Evolutionary conservation across 1,284 basidiomycete genomes (phyloP), one percentile per base, ranked within the genome.

Genomic region (Afroboletus lepidellus): DNA sequence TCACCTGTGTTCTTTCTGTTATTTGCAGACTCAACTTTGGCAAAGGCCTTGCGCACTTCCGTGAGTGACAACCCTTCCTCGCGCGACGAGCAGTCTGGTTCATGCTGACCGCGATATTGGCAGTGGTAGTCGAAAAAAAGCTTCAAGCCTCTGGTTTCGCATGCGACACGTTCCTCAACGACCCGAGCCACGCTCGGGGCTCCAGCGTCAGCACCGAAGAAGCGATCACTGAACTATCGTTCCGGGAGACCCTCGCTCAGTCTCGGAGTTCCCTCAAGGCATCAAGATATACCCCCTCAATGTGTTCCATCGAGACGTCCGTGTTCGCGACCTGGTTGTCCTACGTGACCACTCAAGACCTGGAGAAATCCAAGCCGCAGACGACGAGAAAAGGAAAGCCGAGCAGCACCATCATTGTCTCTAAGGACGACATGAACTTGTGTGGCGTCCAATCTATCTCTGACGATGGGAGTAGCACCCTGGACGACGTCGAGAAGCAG

Each of bases 1-100:
- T 32, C 27, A 74, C 78, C 2, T 65, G 72, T 16, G 50, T 70
- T 18, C 57, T 81, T 16, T 78, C 75, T 6, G 42, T 81, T 37
- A 47, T 76, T 27, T 80, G 78, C 57, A 72, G 78, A 41, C 56
- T 75, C 32, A 75, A 79, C 56, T 83, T 80, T 58, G 80, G 77
- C 24, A 74, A 73, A 58, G 79, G 79, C 3, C 68, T 81, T 15
- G 69, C 69, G 2, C 74, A 78, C 33, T 80, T 74, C 57, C 62
- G 78, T 79, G 59, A 66, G 73, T 63, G 25, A 39, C 20, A 5
- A 8, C 8, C 8, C 32, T n/a, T 32, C 7, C 29, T 13, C 0
- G 24, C 24, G 18, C 24, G 21, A 16, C 24, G 15, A 11, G 8
- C 13, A 18, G 36, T 24, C 9, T 8, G n/a, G 16, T 36, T 8